Evolutionary conservation across 345 rosid species (phyloP).

Genomic region (Hibiscus tridactylites): DNA sequence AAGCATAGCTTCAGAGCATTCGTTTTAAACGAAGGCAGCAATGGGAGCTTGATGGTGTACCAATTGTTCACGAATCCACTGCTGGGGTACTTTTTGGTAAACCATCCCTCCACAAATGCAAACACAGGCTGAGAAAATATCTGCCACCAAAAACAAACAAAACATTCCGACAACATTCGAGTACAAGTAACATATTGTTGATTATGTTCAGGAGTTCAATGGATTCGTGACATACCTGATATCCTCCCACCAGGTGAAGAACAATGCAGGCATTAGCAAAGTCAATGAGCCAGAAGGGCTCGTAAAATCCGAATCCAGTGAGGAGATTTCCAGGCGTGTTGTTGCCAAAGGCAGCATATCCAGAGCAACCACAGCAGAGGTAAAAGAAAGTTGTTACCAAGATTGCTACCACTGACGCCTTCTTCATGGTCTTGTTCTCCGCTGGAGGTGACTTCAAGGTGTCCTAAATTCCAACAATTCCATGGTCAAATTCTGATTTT

Average conservation of each 20-base stretch:
- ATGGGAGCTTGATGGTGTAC: slow-evolving; percentile 25
- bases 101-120: slow-evolving; percentile 49
- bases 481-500: background rate
- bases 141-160: slow-evolving; percentile 21
- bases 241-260: slow-evolving; percentile 46
- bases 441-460: slow-evolving; percentile 38
- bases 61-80: slow-evolving; percentile 32
- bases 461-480: slow-evolving; percentile 20
- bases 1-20: slow-evolving; percentile 36
- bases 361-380: slow-evolving; percentile 33
- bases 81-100: slow-evolving; percentile 27
- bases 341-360: slow-evolving; percentile 41
- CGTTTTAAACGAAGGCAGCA: slow-evolving; percentile 22
- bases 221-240: slow-evolving; percentile 34
- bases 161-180: slow-evolving; percentile 15
- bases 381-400: slow-evolving; percentile 32
- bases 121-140: slow-evolving; percentile 62
- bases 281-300: slow-evolving; percentile 42
- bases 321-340: slow-evolving; percentile 33
- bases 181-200: background rate
- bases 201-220: background rate
- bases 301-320: slow-evolving; percentile 34
- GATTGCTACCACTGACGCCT: slow-evolving; percentile 27
- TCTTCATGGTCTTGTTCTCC: slow-evolving; percentile 42
- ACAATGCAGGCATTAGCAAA: slow-evolving; percentile 38